Evolutionary conservation across 2,329 filamentous ascomycete species (phyloP).

Genomic region (Alternaria atra): DNA sequence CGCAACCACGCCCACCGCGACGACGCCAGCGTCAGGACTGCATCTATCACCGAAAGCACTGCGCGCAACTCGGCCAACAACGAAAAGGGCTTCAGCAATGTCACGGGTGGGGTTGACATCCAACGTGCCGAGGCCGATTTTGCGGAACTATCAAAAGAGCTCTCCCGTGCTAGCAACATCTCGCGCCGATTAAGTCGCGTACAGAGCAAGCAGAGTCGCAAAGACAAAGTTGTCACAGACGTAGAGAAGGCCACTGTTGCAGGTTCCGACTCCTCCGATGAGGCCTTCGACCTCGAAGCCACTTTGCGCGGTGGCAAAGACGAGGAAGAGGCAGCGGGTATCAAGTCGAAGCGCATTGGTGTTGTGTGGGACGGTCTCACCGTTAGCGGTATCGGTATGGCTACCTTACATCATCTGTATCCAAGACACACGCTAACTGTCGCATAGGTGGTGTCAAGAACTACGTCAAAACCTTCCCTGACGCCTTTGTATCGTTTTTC

Average conservation of each 20-base stretch:
- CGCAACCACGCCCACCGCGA: conserved; percentile 25
- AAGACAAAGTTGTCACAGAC: conserved; percentile 54
- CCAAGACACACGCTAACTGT: conserved; percentile 8
- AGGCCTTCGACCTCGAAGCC: conserved; percentile 77
- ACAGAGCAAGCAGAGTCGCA: conserved; percentile 57
- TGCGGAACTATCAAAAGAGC: conserved; percentile 65
- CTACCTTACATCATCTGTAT: neutral
- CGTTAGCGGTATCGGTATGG: conserved; percentile 72
- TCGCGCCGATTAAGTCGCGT: conserved; percentile 53
- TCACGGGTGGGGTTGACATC: conserved; percentile 63
- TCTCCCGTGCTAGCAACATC: conserved; percentile 52
- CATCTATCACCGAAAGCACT: conserved; percentile 33
- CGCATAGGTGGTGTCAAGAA: conserved; percentile 69
- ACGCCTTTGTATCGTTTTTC: conserved; percentile 79
- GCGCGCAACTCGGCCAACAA: conserved; percentile 33
- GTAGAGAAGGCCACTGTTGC: conserved; percentile 64
- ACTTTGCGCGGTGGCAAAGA: conserved; percentile 75
- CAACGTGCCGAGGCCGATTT: conserved; percentile 75
- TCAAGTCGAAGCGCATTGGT: conserved; percentile 75
- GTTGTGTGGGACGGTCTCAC: conserved; percentile 81
- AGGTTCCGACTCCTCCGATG: conserved; percentile 47
- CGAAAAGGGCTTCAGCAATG: conserved; percentile 27
- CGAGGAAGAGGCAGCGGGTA: conserved; percentile 78
- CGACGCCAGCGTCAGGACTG: conserved; percentile 29
- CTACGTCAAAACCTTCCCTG: conserved; percentile 76